Evolutionary conservation across 2,329 filamentous ascomycete species (phyloP).

Genomic region (Epicoccum sorghinum): DNA sequence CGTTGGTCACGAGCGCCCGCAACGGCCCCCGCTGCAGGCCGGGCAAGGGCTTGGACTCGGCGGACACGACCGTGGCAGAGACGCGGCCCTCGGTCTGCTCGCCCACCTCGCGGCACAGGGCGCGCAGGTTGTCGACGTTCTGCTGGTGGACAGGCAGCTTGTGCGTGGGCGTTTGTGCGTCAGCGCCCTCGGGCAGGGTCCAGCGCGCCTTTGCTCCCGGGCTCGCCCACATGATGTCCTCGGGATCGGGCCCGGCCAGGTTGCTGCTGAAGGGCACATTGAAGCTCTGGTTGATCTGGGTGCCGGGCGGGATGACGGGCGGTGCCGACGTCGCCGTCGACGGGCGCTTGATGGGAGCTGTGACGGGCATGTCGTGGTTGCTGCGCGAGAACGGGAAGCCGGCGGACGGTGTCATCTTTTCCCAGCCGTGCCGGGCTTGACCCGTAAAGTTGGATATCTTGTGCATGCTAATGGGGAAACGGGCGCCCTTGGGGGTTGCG

Average conservation of each 20-base stretch:
- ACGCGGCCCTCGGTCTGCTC: constrained; percentile 68
- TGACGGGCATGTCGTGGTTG: constrained; percentile 60
- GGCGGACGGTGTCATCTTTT: constrained; percentile 67
- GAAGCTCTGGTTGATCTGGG: constrained; percentile 90
- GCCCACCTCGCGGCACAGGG: constrained; percentile 81
- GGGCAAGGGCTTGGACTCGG: constrained; percentile 70
- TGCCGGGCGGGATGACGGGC: constrained; percentile 73
- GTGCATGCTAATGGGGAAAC: constrained; percentile 59
- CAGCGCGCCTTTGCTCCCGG: constrained; percentile 86
- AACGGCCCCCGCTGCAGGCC: constrained; percentile 58
- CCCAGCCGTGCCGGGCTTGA: constrained; percentile 70
- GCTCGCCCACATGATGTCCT: constrained; percentile 93
- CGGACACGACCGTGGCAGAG: constrained; percentile 82
- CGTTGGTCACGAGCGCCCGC: constrained; percentile 71
- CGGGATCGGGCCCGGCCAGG: constrained; percentile 87
- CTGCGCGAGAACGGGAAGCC: constrained; percentile 68
- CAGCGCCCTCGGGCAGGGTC: constrained; percentile 88
- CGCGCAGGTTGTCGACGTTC: constrained; percentile 80
- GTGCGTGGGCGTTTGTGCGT: constrained; percentile 82
- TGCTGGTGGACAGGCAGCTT: constrained; percentile 90
- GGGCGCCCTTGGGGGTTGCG: constrained; percentile 38
- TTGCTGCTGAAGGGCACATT: constrained; percentile 96
- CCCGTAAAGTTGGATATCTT: constrained; percentile 72
- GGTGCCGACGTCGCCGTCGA: constrained; percentile 54
- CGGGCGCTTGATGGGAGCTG: constrained; percentile 62